phyloP scores from a whole-genome alignment of 345 rosid species.

The Chamaenerion angustifolium region DNA sequence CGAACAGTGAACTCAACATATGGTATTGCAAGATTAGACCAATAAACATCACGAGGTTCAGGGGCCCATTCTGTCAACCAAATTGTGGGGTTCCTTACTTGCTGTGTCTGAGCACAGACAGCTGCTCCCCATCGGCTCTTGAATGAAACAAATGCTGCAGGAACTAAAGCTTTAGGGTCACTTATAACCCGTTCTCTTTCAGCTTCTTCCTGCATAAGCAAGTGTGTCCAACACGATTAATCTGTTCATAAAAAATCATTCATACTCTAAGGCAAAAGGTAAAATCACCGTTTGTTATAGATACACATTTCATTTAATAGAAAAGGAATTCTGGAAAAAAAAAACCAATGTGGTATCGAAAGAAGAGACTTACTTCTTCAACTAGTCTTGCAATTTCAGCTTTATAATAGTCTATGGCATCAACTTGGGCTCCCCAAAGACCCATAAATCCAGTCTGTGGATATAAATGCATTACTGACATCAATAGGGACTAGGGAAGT shows the following conservation, averaged over 20 bases:
- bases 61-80: conserved; percentile 95
- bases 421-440: conserved; percentile 57
- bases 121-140: conserved; percentile 91
- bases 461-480: not conserved
- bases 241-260: too few species aligned
- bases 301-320: not conserved
- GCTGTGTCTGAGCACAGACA: conserved; percentile 95
- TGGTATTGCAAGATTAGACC: conserved; percentile 86
- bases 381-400: conserved; percentile 39
- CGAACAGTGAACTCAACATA: conserved; percentile 62
- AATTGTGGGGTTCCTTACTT: conserved; percentile 63
- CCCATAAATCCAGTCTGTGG: conserved; percentile 74
- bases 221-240: not conserved
- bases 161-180: conserved; percentile 52
- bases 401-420: conserved; percentile 67
- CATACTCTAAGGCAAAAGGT: too few species aligned
- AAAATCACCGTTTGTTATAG: too few species aligned
- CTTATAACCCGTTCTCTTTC: conserved; percentile 58
- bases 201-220: conserved; percentile 35
- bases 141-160: conserved; percentile 93
- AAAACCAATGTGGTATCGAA: too few species aligned
- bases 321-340: not conserved
- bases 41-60: conserved; percentile 83
- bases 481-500: not conserved
- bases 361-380: conserved; percentile 37